Percentiles rank a stretch among this genome's conserved stretches.
These are phyloP conservation scores for Dothidotthia symphoricarpi DNA, from an alignment of 2,329 filamentous ascomycete species.

Conservation along the genomic window DNA sequence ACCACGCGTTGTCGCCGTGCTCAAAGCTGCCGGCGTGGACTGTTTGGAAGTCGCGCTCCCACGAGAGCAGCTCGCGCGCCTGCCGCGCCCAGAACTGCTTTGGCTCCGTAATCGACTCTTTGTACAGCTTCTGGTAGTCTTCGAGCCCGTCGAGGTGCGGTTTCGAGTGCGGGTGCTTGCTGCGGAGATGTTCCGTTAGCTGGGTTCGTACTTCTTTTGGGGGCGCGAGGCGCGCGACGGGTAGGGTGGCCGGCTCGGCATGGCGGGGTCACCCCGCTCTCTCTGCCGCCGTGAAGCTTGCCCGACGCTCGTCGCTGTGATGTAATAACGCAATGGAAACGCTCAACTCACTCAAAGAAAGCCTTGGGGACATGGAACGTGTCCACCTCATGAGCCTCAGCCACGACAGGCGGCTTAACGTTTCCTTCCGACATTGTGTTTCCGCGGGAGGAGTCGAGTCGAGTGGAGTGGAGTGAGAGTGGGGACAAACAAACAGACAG, in stretches of 20 bases:
- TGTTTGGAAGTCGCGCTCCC: slow-evolving; percentile 89
- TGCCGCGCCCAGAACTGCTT: slow-evolving; percentile 84
- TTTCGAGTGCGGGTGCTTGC: slow-evolving; percentile 59
- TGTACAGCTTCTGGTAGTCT: slow-evolving; percentile 64
- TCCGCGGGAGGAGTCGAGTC: slow-evolving; percentile 3
- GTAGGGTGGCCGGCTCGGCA: slow-evolving; percentile 10
- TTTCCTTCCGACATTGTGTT: slow-evolving; percentile 48
- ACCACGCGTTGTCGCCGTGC: slow-evolving; percentile 89
- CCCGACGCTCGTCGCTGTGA: too few species aligned
- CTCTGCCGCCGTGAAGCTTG: too few species aligned
- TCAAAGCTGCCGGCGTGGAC: slow-evolving; percentile 73
- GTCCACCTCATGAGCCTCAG: slow-evolving; percentile 73
- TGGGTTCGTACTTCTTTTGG: background rate
- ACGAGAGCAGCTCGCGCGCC: slow-evolving; percentile 85
- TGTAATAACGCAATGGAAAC: too few species aligned
- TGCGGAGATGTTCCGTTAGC: slow-evolving; percentile 29
- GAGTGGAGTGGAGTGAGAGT: too few species aligned
- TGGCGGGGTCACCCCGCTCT: slow-evolving; percentile 40
- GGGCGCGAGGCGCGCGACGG: slow-evolving; percentile 7
- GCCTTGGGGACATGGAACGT: slow-evolving; percentile 63
- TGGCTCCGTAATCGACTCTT: slow-evolving; percentile 85
- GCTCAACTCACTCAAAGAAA: slow-evolving; percentile 45
- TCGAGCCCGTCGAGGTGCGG: slow-evolving; percentile 60
- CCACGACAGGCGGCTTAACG: slow-evolving; percentile 56
- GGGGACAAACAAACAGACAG: too few species aligned